phyloP scores from a whole-genome alignment of 768 basidiomycete species.

The Austroboletus eburneus region DNA sequence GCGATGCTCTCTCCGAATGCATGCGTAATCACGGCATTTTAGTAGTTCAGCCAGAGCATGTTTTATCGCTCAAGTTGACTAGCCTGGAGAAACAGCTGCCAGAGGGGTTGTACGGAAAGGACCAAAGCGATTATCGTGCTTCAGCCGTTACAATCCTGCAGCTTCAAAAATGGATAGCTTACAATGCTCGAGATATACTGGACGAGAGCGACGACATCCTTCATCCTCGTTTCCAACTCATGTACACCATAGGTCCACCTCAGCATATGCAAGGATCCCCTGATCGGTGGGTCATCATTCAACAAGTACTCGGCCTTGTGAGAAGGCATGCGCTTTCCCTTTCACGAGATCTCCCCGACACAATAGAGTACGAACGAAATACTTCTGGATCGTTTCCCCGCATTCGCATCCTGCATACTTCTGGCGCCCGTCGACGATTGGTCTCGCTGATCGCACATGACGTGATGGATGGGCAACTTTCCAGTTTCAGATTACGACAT shows the following conservation, averaged over 20 bases:
- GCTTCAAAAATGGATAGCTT: background rate
- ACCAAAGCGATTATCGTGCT: background rate
- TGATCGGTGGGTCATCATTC: background rate
- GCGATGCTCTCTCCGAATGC: background rate
- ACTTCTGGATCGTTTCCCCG: background rate
- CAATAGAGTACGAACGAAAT: slow-evolving; percentile 5
- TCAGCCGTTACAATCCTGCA: background rate
- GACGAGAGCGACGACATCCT: slow-evolving; percentile 25
- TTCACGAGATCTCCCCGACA: background rate
- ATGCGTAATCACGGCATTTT: background rate
- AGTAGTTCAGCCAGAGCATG: background rate
- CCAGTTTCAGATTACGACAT: background rate
- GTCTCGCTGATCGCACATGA: slow-evolving; percentile 7
- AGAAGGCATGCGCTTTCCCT: slow-evolving; percentile 5
- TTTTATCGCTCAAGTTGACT: background rate
- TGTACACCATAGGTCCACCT: background rate
- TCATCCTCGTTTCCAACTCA: slow-evolving; percentile 6
- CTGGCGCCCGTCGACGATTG: background rate
- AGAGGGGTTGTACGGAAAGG: background rate
- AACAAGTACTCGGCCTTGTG: slow-evolving; percentile 17
- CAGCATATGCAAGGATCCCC: background rate
- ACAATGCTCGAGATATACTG: slow-evolving; percentile 8
- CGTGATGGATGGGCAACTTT: slow-evolving; percentile 3
- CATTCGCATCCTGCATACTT: background rate
- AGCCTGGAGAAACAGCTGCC: background rate